Evolutionary conservation across 345 rosid species (phyloP).

Genomic region (Moricandia arvensis): DNA sequence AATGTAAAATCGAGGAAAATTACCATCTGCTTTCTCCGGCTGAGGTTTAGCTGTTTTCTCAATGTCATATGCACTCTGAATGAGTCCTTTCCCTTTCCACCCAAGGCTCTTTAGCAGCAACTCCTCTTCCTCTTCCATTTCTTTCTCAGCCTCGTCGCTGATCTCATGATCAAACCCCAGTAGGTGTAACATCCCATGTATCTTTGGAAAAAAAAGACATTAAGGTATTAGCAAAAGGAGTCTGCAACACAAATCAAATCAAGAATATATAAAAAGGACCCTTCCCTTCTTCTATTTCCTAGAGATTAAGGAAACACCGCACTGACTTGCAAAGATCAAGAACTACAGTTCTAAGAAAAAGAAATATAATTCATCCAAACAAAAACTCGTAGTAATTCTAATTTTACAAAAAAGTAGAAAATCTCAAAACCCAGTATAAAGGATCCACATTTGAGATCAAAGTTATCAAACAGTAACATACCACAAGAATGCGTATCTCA

Average conservation of each 20-base stretch:
- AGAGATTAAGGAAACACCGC: neutral
- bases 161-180: slow-evolving; percentile 97
- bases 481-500: slow-evolving; percentile 92
- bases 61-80: slow-evolving; percentile 73
- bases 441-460: no score
- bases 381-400: slow-evolving; percentile 2
- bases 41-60: slow-evolving; percentile 37
- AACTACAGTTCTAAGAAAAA: neutral
- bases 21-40: slow-evolving; percentile 63
- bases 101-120: slow-evolving; percentile 71
- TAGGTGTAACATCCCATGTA: slow-evolving; percentile 90
- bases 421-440: neutral
- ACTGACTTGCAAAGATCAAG: slow-evolving; percentile 2
- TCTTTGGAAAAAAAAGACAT: slow-evolving; percentile 41
- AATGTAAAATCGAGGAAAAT: slow-evolving; percentile 8
- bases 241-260: neutral
- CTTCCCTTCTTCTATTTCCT: neutral
- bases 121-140: slow-evolving; percentile 93
- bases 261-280: neutral
- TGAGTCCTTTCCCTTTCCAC: slow-evolving; percentile 95
- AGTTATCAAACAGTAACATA: slow-evolving; percentile 40
- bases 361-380: neutral
- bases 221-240: neutral
- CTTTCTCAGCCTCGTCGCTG: slow-evolving; percentile 87
- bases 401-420: neutral